Base-by-base conservation (phyloP, 2,329 filamentous ascomycete genomes). In the Amylocarpus encephaloides region DNA sequence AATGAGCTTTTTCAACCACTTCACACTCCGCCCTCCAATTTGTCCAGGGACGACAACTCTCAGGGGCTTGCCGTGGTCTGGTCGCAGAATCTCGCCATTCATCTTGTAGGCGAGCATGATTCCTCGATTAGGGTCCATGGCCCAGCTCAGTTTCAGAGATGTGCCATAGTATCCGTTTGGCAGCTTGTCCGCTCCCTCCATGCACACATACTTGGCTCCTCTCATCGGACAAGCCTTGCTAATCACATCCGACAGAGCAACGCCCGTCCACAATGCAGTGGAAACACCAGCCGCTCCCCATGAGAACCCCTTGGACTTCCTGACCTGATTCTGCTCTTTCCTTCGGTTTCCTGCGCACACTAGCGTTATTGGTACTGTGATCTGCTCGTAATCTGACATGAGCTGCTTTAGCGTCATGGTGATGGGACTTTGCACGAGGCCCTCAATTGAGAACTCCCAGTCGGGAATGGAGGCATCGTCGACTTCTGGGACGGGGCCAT, bases 251-350 rank as follows among this genome's bases (percentile, higher is more conserved):
- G 74, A 75, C 67, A 95, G 80, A 36, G 84, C 72, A 1, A 90
- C 85, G 18, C 91, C 91, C 0, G 91, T 96, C 76, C 88, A 96
- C 0, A 95, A 71, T 0, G 89, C 88, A 0, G 88, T 96, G 0
- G 89, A 94, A 5, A 96, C 67, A 19, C 90, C 91, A 3, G 88
- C 90, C 1, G 91, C 76, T 33, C 91, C 91, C 91, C 91, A 96
- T 2, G 89, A 95, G 70, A 96, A 96, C 0, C 91, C 91, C 62
- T 95, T 94, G 1, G 87, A 88, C 67, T 95, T 95, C 13, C 88
- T 78, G 2, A 95, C 87, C 46, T 88, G 76, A 59, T 96, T 96
- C 65, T 95, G 91, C 68, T 96, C 91, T 70, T 95, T 95, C 30
- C 91, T 79, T 52, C 91, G 78, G 67, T 96, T 96, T 1, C 91